Conservation (phyloP, 2,329 filamentous ascomycete species). For the Ophiosphaerella korrae region DNA sequence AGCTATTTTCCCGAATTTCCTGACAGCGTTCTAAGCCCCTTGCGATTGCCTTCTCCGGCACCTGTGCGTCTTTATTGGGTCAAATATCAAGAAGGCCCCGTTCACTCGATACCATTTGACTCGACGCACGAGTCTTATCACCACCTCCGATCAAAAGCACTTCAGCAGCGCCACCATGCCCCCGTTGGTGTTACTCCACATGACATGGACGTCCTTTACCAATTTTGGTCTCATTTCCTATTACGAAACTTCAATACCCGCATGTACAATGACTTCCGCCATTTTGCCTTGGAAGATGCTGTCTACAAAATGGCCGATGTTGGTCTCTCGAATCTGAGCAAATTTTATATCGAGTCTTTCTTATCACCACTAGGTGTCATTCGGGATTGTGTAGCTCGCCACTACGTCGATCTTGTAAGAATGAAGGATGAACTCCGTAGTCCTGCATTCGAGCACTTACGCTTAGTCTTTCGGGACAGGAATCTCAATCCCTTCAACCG, state of each 20-base stretch:
- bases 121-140: constrained; percentile 56
- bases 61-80: constrained; percentile 54
- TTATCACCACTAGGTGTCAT: constrained; percentile 56
- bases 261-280: constrained; percentile 78
- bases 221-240: constrained; percentile 76
- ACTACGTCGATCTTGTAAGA: constrained; percentile 62
- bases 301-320: constrained; percentile 55
- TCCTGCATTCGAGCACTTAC: constrained; percentile 58
- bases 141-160: constrained; percentile 55
- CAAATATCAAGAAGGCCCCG: constrained; percentile 54
- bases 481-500: constrained; percentile 61
- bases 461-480: constrained; percentile 60
- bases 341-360: constrained; percentile 67
- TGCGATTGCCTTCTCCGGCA: constrained; percentile 19
- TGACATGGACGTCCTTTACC: constrained; percentile 71
- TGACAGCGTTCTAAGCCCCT: constrained; percentile 25
- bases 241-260: constrained; percentile 73
- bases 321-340: constrained; percentile 67
- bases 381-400: constrained; percentile 58
- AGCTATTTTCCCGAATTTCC: constrained; percentile 22
- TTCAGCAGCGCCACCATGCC: constrained; percentile 55
- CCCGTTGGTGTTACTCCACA: constrained; percentile 54
- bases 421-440: constrained; percentile 52
- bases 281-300: constrained; percentile 69
- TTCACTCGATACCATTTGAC: constrained; percentile 51